phyloP scores from a whole-genome alignment of 2,329 filamentous ascomycete genomes.

The Aspergillus tanneri region DNA sequence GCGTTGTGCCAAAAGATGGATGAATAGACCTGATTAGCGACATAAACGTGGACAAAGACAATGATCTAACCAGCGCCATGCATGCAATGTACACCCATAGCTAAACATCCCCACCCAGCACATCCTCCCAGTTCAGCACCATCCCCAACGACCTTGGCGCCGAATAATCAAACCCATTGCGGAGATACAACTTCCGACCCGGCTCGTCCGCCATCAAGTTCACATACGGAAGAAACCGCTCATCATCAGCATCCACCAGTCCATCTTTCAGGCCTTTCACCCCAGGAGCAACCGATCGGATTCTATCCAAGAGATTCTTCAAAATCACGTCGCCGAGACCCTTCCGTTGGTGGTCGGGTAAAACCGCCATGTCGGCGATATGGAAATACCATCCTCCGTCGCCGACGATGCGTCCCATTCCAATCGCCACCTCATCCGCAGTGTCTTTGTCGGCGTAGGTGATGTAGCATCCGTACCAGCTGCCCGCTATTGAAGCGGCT shows the following conservation, averaged over 20 bases:
- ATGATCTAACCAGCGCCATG: too few relatives aligned
- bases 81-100: too few relatives aligned
- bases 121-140: slow-evolving; percentile 23
- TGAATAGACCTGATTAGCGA: too few relatives aligned
- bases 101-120: too few relatives aligned
- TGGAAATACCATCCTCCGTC: slow-evolving; percentile 55
- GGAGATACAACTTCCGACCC: slow-evolving; percentile 47
- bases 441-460: slow-evolving; percentile 18
- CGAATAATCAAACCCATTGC: slow-evolving; percentile 49
- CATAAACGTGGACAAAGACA: too few relatives aligned
- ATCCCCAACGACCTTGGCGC: slow-evolving; percentile 41
- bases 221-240: slow-evolving; percentile 38
- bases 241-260: neutral
- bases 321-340: slow-evolving; percentile 51
- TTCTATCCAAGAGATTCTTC: slow-evolving; percentile 43
- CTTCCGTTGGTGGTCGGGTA: slow-evolving; percentile 49
- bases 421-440: slow-evolving; percentile 28
- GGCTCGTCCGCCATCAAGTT: slow-evolving; percentile 49
- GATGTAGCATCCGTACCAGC: slow-evolving; percentile 48
- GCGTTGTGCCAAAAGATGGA: too few relatives aligned
- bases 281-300: slow-evolving; percentile 42
- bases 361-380: slow-evolving; percentile 53
- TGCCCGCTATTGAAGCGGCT: slow-evolving; percentile 34
- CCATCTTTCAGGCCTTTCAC: neutral
- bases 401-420: slow-evolving; percentile 53